Base-by-base conservation (phyloP, 1,284 basidiomycete genomes). In the Apiotrichum porosum region DNA sequence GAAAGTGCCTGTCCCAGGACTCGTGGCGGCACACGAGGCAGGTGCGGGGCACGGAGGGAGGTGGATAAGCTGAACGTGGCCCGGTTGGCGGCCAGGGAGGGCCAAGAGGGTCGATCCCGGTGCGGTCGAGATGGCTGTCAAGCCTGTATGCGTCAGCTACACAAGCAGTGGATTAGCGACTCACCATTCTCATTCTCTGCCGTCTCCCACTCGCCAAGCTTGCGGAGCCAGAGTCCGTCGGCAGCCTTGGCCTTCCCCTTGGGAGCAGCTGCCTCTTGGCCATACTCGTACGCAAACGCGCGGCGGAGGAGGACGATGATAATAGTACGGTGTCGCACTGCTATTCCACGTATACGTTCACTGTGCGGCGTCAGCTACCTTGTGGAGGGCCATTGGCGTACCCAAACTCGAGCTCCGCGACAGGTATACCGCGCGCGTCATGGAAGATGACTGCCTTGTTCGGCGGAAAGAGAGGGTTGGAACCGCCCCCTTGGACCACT, bases 391-490 rank as follows among this genome's bases (percentile, higher is more conserved):
- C 4, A 15, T 10, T 21, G 6, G 60, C 69, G 42, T 34, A 73
- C 71, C 66, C 60, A 66, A 97, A 95, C 74, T 95, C 91, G 45
- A 97, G 79, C 70, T 94, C 88, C 23, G 86, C 88, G 32, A 92
- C 83, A 60, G 91, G 84, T 42, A 77, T 75, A 4, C 82, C 83
- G 2, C 80, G 74, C 2, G 78, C 79, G 71, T 91, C 88, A 71
- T 95, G 86, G 84, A 88, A 95, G 38, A 97, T 71, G 47, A 95
- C 79, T 38, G 92, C 87, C 76, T 95, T 97, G 76, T 97, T 97
- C 22, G 88, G 88, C 23, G 92, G 84, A 72, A 91, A 97, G 6
- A 88, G 78, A n/a, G 92, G 92, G 65, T 85, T 86, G 42, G 83
- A 78, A 24, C 91, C 90, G 40, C 92, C 92, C 39, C 92, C 92